These are phyloP conservation scores for Gyrodon lividus DNA, from an alignment of 768 basidiomycete species.

Conservation along the genomic window DNA sequence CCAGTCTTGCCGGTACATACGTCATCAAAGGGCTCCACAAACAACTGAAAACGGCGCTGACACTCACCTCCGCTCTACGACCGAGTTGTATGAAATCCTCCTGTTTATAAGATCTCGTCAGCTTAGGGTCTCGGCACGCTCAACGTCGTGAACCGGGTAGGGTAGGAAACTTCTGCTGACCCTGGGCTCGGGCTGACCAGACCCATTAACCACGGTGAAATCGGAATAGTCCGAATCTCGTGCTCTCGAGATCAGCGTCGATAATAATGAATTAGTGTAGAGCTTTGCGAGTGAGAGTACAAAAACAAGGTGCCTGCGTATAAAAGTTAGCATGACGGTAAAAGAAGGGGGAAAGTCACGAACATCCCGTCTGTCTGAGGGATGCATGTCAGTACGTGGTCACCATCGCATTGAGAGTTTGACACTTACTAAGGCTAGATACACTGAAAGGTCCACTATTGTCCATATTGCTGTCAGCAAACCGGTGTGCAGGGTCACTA, in stretches of 20 bases:
- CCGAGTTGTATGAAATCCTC: conserved; percentile 9
- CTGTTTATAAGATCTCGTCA: conserved; percentile 13
- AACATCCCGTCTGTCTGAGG: conserved; percentile 24
- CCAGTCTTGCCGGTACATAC: background rate
- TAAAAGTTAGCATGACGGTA: background rate
- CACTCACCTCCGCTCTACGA: conserved; percentile 13
- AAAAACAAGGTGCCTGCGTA: conserved; percentile 28
- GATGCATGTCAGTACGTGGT: conserved; percentile 3
- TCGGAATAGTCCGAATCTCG: conserved; percentile 17
- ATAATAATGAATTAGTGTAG: conserved; percentile 36
- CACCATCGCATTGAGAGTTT: background rate
- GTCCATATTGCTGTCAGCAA: conserved; percentile 39
- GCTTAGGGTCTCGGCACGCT: background rate
- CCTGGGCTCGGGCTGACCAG: conserved; percentile 18
- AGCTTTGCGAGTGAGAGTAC: conserved; percentile 34
- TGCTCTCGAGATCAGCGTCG: conserved; percentile 32
- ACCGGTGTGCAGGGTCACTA: conserved; percentile 42
- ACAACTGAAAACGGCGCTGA: background rate
- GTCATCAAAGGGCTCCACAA: background rate
- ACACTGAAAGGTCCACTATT: conserved; percentile 30
- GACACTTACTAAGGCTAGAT: conserved; percentile 21
- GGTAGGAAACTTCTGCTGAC: conserved; percentile 12
- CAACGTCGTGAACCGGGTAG: background rate
- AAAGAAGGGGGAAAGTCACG: background rate
- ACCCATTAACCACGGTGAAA: conserved; percentile 24